Base-by-base conservation (phyloP, 73 alveolate species). In the Diophrys appendiculata region DNA sequence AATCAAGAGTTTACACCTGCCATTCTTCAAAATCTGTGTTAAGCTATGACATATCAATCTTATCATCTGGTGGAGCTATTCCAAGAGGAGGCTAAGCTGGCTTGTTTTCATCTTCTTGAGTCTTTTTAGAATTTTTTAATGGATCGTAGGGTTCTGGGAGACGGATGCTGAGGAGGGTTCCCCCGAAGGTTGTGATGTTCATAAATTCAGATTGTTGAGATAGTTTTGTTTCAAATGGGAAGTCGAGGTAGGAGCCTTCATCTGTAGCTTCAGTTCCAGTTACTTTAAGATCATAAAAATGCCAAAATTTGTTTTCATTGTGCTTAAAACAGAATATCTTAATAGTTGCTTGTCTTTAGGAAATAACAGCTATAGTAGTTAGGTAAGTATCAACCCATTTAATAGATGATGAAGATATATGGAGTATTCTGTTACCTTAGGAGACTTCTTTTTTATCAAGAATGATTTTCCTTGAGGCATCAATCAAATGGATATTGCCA, bases 351-450 rank as follows among this genome's bases (percentile, higher is more conserved):
- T 67, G 22, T n/a, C 86, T 87, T 64, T 87, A 34, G 1, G 93
- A 87, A 18, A 65, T n/a, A 0, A 85, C 93, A 31, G 84, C 86
- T 11, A 70, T 78, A 25, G 84, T 68, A 30, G 86, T 77, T 30
- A 85, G 60, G 26, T 31, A 28, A 11, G 93, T 85, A 29, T 85
- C 93, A 25, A 85, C 65, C 93, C 93, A 85, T 26, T 64, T 65
- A 0, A 85, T 69, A 0, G 89, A 34, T 0, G 87, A 77, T 24
- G 54, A 78, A 0, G 86, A 1, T 24, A 85, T 78, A 35, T 56
- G 77, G 22, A 70, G 34, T 2, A 54, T 54, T 31, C 60, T 0
- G 69, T 72, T 54, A 53, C 71, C 82, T 27, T 76, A 13, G 34
- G 68, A 83, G 29, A 85, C 77, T 1, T 52, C 69, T 14, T 28